Evolutionary conservation across 495 filamentous ascomycete species (phyloP), one percentile per base, ranked within the genome.

Genomic region (Penicillium simplicissimum): DNA sequence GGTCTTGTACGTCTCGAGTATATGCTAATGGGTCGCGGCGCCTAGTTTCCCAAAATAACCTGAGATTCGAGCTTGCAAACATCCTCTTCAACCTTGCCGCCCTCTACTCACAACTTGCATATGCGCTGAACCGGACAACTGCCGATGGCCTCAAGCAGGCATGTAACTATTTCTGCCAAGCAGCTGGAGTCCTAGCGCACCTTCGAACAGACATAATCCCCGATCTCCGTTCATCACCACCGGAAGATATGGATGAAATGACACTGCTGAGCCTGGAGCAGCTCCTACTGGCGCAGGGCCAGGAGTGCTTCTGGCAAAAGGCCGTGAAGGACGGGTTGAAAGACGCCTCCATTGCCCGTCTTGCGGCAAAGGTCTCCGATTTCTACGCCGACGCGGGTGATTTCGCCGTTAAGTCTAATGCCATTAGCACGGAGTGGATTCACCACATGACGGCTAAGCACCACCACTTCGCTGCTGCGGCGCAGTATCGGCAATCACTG

Each of bases 221-320:
- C 13, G 93, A 97, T 66, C 80, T 98, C 60, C 89, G 93, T 36
- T 85, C 90, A 31, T 83, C 88, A 0, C 91, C 93, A 3, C 92
- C 94, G 2, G 95, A 98, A 73, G 95, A 98, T 63, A 97, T 98
- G 95, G 95, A 98, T 69, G 82, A 85, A 21, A 82, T 89, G 68
- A 96, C 94, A 0, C 75, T 98, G 28, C 89, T 92, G 65, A 91
- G 91, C 54, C 78, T 97, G 17, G 87, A 91, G 62, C 83, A 94
- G 68, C 82, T 98, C 36, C 82, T 96, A 52, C 81, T 98, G 1
- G 95, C 92, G 14, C 93, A 98, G 70, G 92, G 87, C 37, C 95
- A 98, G 67, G 95, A 98, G 74, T 97, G 94, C 71, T 97, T 94
- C 74, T 98, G 95, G 95, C 89, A 94, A 57, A 98, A 96, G 70